A percentile compares a stretch with the other conserved stretches of the same genome.
Evolutionary conservation across 257 asterid genomes (phyloP).

Genomic region (Catharanthus roseus): DNA sequence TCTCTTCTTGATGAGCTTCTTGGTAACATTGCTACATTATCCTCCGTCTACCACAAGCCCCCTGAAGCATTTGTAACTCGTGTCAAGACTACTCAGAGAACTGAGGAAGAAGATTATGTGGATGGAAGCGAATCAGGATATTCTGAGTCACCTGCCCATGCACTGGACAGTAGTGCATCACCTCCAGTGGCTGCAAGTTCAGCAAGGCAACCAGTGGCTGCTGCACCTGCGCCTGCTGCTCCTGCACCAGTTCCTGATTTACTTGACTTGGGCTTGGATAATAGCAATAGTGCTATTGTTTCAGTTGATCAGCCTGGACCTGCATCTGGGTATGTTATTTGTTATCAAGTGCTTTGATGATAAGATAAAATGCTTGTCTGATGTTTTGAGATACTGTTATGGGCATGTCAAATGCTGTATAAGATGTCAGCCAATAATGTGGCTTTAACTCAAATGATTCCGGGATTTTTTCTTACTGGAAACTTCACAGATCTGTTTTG

Average conservation of each 20-base stretch:
- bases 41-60: conserved; percentile 97
- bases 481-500: conserved; percentile 9
- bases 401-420: conserved; percentile 1
- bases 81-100: conserved; percentile 71
- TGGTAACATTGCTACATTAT: conserved; percentile 90
- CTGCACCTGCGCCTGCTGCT: conserved; percentile 41
- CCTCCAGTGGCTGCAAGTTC: conserved; percentile 58
- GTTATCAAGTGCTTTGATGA: not conserved
- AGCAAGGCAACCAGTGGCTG: conserved; percentile 49
- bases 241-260: conserved; percentile 82
- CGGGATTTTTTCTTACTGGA: not conserved
- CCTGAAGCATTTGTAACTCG: conserved; percentile 95
- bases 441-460: not conserved
- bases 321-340: conserved; percentile 52
- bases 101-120: conserved; percentile 93
- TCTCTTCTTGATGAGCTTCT: conserved; percentile 96
- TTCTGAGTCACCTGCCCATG: conserved; percentile 73
- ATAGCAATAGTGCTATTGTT: conserved; percentile 58
- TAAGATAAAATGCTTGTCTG: not conserved
- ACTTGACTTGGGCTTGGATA: conserved; percentile 90
- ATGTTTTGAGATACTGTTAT: not conserved
- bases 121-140: conserved; percentile 72
- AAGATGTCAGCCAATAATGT: no score
- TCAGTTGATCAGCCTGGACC: conserved; percentile 56
- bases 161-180: conserved; percentile 46